These are phyloP conservation scores for Globisporangium cederbergense DNA, from an alignment of 352 stramenopile genomes.

Conservation along the genomic window DNA sequence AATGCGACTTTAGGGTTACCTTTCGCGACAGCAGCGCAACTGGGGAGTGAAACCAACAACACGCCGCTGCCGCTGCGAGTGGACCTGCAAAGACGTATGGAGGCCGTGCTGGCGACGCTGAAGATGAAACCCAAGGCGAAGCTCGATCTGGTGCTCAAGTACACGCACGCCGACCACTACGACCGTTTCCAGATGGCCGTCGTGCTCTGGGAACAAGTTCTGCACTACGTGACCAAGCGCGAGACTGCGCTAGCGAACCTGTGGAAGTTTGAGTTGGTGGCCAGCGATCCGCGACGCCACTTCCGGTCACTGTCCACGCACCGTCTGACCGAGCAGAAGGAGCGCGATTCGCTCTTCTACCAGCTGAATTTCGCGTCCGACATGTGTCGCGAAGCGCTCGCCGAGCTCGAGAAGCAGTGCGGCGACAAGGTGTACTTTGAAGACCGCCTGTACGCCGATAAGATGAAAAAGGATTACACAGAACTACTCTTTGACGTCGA, in stretches of 20 bases:
- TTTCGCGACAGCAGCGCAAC: not conserved
- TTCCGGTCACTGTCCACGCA: conserved; percentile 69
- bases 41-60: conserved; percentile 16
- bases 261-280: conserved; percentile 50
- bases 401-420: conserved; percentile 42
- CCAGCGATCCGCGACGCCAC: conserved; percentile 64
- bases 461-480: conserved; percentile 79
- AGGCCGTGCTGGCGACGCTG: conserved; percentile 41
- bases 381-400: conserved; percentile 40
- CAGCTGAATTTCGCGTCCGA: conserved; percentile 50
- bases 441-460: conserved; percentile 48
- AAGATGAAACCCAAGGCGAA: conserved; percentile 52
- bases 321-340: conserved; percentile 55
- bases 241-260: conserved; percentile 42
- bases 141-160: conserved; percentile 72
- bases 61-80: conserved; percentile 45
- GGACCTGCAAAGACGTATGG: conserved; percentile 63
- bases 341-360: conserved; percentile 57
- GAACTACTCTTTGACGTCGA: conserved; percentile 72
- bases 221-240: conserved; percentile 34
- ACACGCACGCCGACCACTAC: conserved; percentile 56
- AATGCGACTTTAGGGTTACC: not conserved
- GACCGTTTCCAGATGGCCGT: conserved; percentile 60
- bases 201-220: conserved; percentile 55
- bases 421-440: conserved; percentile 40